Base-by-base conservation (phyloP, 257 asterid genomes). In the Plantago elongata region DNA sequence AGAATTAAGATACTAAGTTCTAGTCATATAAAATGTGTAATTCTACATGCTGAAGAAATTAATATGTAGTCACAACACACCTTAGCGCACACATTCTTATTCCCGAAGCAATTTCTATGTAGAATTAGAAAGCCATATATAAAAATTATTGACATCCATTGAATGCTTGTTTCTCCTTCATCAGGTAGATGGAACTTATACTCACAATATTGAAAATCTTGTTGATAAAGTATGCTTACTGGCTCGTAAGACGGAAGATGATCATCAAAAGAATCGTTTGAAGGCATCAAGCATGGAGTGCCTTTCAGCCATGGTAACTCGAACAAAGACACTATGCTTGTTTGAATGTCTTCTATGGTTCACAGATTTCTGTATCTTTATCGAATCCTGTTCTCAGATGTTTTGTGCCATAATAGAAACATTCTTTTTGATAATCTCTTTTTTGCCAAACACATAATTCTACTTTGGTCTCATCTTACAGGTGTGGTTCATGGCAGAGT, bases 401-500 rank as follows among this genome's bases (percentile, higher is more conserved):
- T 30, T 34, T 42, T 57, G 64, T 43, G 18, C 37, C 29, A 16
- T 45, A 43, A 60, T 63, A 44, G 22, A 37, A 29, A 43, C 40
- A 57, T 15, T 42, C 38, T 14, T 40, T 45, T n/a, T 58, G 40
- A 40, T 14, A 40, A 37, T 4, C n/a, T 4, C n/a, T 9, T 58
- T 49, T 54, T 6, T 52, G 27, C 38, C 27, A 18, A 38, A n/a
- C 50, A 13, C 29, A 9, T 45, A 44, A 44, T 29, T 40, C 46
- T 61, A 13, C 43, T 64, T 58, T 60, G 61, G 70, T 66, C 65
- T 71, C 68, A 30, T 60, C 75, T 75, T 70, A 74, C 83, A 89
- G 99, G 86, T 93, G 64, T 87, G 97, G 96, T 89, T 84, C 85
- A 89, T 87, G 97, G 78, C 88, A 45, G 86, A 82, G 83, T 87